Evolutionary conservation across 352 stramenopile genomes (phyloP).

Genomic region (Pythium graminicola): DNA sequence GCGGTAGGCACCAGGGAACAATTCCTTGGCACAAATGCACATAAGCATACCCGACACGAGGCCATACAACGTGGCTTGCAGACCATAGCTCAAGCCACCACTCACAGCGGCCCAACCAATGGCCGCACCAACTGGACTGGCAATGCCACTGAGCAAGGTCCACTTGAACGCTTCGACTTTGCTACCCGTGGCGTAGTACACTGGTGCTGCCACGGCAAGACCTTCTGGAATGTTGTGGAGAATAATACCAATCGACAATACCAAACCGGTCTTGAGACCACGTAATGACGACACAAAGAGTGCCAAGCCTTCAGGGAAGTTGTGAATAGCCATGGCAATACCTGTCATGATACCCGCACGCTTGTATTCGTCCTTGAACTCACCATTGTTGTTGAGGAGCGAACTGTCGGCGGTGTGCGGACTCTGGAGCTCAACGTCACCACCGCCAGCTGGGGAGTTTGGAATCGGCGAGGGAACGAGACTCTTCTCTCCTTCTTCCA

Average conservation of each 20-base stretch:
- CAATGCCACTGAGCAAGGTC: slow-evolving; percentile 83
- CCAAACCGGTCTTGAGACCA: slow-evolving; percentile 79
- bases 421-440: slow-evolving; percentile 6
- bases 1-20: slow-evolving; percentile 40
- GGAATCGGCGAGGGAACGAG: slow-evolving; percentile 25
- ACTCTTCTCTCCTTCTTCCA: slow-evolving; percentile 21
- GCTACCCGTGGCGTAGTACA: slow-evolving; percentile 96
- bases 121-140: slow-evolving; percentile 87
- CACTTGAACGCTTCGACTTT: slow-evolving; percentile 90
- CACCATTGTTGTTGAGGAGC: slow-evolving; percentile 17
- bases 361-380: slow-evolving; percentile 33
- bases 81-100: slow-evolving; percentile 63
- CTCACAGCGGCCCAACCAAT: slow-evolving; percentile 69
- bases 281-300: slow-evolving; percentile 89
- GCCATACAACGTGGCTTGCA: slow-evolving; percentile 87
- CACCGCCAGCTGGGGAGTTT: slow-evolving; percentile 1
- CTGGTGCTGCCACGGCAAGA: slow-evolving; percentile 90
- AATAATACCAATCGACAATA: slow-evolving; percentile 89
- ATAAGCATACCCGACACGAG: slow-evolving; percentile 42
- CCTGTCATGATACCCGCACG: slow-evolving; percentile 89
- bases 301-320: slow-evolving; percentile 95
- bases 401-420: slow-evolving; percentile 21
- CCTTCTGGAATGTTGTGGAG: slow-evolving; percentile 97
- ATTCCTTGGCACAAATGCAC: slow-evolving; percentile 88
- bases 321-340: slow-evolving; percentile 92